Evolutionary conservation across 768 basidiomycete genomes (phyloP).

Genomic region (Collybiopsis luxurians): DNA sequence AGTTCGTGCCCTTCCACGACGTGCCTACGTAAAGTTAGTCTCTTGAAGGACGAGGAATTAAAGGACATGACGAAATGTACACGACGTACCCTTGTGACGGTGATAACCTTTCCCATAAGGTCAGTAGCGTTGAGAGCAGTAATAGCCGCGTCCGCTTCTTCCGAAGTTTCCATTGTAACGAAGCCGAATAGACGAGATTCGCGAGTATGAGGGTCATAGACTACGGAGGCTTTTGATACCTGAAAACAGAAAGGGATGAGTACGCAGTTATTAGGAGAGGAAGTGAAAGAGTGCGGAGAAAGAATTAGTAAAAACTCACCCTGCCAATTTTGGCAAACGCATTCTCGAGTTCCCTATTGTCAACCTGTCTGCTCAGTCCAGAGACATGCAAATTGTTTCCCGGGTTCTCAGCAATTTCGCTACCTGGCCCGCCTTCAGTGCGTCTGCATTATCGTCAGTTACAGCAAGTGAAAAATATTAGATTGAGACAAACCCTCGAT

Average conservation of each 20-base stretch:
- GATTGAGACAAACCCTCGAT: constrained; percentile 36
- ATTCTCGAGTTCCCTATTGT: constrained; percentile 84
- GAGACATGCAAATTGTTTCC: constrained; percentile 68
- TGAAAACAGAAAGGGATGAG: constrained; percentile 23
- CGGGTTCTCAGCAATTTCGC: constrained; percentile 51
- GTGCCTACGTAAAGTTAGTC: constrained; percentile 44
- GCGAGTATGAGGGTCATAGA: constrained; percentile 70
- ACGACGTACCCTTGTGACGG: constrained; percentile 76
- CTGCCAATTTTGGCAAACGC: constrained; percentile 87
- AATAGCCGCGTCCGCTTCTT: constrained; percentile 92
- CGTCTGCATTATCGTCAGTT: constrained; percentile 17
- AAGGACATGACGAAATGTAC: background rate
- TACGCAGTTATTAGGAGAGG: background rate
- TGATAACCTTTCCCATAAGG: constrained; percentile 82
- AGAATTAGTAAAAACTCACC: constrained; percentile 40
- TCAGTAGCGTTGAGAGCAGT: constrained; percentile 81
- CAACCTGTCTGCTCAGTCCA: constrained; percentile 54
- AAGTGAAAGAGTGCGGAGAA: background rate
- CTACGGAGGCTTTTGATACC: constrained; percentile 72
- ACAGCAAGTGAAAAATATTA: constrained; percentile 2
- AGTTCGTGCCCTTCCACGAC: constrained; percentile 84
- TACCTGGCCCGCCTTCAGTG: constrained; percentile 38
- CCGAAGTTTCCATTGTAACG: constrained; percentile 75
- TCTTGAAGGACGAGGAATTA: background rate
- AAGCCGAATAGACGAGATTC: constrained; percentile 67